Percentiles rank a stretch among this genome's conserved stretches.
Conservation (phyloP, 345 rosid species). For the Eucalyptus cloeziana region DNA sequence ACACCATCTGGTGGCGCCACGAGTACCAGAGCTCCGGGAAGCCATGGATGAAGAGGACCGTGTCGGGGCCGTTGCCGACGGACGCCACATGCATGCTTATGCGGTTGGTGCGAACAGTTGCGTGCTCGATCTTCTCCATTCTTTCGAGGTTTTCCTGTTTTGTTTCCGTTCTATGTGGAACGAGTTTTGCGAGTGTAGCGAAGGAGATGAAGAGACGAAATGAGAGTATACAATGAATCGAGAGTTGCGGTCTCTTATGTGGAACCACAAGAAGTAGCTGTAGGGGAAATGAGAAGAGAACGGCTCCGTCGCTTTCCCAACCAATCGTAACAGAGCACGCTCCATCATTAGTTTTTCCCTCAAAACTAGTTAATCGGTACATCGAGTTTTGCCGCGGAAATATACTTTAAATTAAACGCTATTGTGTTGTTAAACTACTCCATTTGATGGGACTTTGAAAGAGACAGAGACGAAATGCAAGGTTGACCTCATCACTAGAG, state of each 20-base stretch:
- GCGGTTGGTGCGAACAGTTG: conserved; percentile 9
- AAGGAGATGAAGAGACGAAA: neutral
- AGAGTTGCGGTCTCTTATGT: neutral
- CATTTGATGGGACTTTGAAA: no score
- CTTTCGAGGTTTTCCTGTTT: neutral
- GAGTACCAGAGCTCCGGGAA: conserved; percentile 28
- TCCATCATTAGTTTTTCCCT: neutral
- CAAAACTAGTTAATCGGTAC: neutral
- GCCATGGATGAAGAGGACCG: neutral
- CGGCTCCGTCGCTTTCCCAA: no score
- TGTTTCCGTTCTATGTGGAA: neutral
- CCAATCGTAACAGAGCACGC: no score
- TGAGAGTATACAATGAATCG: neutral
- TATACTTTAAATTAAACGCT: no score
- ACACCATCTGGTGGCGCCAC: conserved; percentile 71
- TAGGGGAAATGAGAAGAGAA: no score
- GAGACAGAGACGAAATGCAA: neutral
- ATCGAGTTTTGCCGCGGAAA: no score
- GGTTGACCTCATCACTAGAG: no score
- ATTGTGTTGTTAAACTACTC: no score
- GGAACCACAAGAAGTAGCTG: neutral
- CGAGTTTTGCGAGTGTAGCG: neutral
- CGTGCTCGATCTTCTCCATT: conserved; percentile 20
- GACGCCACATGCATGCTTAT: conserved; percentile 17
- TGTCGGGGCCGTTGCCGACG: conserved; percentile 8